Conservation (phyloP, 345 rosid genomes). For the Corymbia maculata region DNA sequence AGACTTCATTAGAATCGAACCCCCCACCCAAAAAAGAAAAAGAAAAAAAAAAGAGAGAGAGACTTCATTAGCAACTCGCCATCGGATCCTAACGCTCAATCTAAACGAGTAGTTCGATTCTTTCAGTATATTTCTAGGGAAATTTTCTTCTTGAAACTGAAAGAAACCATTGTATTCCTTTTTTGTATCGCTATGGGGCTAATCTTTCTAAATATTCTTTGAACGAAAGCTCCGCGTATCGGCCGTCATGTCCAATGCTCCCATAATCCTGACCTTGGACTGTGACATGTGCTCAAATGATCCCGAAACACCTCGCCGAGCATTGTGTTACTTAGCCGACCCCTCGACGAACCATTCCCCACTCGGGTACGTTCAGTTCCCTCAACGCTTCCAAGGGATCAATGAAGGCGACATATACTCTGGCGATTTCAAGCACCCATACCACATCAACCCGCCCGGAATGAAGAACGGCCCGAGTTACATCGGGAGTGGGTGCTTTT, state of each 20-base stretch:
- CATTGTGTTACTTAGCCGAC: conserved; percentile 43
- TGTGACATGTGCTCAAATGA: conserved; percentile 81
- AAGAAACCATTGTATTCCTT: neutral
- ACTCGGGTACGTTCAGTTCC: conserved; percentile 51
- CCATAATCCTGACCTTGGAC: conserved; percentile 55
- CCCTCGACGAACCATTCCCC: conserved; percentile 6
- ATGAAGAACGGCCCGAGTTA: conserved; percentile 35
- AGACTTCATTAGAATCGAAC: neutral
- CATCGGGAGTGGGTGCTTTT: conserved; percentile 60
- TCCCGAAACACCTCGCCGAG: conserved; percentile 35
- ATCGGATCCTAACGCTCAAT: no score
- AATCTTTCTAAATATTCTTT: neutral
- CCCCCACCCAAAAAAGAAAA: no score
- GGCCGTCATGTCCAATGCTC: conserved; percentile 53
- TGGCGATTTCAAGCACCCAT: conserved; percentile 23
- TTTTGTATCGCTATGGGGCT: neutral
- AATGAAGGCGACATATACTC: conserved; percentile 49
- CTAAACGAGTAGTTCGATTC: neutral
- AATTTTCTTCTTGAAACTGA: neutral
- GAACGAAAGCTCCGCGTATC: conserved; percentile 63
- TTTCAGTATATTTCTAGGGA: neutral
- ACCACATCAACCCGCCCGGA: conserved; percentile 31
- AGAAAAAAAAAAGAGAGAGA: no score
- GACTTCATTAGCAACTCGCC: neutral
- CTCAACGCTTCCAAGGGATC: conserved; percentile 50